These are phyloP conservation scores for Litchi chinensis DNA, from an alignment of 345 rosid genomes.

Conservation along the genomic window DNA sequence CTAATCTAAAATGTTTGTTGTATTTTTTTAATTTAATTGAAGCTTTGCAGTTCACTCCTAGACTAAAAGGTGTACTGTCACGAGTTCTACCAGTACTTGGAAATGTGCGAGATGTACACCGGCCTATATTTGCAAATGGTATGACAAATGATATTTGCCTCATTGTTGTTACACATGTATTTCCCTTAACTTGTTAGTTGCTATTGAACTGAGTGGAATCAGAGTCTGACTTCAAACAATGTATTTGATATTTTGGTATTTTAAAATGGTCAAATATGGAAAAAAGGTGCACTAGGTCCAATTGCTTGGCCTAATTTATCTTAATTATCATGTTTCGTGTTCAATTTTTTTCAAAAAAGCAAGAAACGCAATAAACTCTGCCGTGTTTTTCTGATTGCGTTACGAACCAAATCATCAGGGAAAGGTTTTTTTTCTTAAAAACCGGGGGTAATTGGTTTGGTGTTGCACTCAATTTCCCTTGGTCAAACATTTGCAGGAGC, in stretches of 20 bases:
- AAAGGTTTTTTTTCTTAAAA: background rate
- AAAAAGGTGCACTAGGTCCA: background rate
- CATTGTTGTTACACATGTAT: background rate
- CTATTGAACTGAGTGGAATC: background rate
- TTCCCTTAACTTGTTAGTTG: background rate
- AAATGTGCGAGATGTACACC: conserved; percentile 80
- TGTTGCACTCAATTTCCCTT: background rate
- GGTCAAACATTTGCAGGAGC: background rate
- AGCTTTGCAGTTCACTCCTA: conserved; percentile 95
- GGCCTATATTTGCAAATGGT: conserved; percentile 97
- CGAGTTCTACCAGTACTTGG: conserved; percentile 90
- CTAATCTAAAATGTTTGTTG: conserved; percentile 30
- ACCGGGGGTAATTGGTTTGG: background rate
- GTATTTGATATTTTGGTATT: background rate
- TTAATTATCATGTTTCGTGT: background rate
- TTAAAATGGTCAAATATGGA: background rate
- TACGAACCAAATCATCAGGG: background rate
- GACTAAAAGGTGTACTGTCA: conserved; percentile 85
- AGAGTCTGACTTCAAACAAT: background rate
- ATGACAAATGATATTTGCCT: conserved; percentile 24
- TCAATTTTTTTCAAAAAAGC: background rate
- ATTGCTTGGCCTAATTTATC: background rate
- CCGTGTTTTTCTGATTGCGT: background rate
- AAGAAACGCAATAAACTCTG: too few species aligned
- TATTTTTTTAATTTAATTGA: conserved; percentile 45